Conservation (phyloP, 2,329 filamentous ascomycete species). For the Scedosporium boydii region DNA sequence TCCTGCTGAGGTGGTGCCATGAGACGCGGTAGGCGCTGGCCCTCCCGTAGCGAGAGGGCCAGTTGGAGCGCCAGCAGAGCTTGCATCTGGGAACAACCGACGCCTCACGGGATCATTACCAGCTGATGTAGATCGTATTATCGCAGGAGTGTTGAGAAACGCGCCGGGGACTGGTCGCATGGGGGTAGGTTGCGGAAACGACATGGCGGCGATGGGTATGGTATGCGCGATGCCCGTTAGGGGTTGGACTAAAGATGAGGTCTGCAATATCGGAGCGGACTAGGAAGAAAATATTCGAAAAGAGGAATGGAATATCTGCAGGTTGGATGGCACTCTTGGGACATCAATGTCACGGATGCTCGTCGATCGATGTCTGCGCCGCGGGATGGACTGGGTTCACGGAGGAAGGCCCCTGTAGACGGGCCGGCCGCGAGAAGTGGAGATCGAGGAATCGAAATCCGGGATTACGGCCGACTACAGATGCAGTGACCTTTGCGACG, state of each 20-base stretch:
- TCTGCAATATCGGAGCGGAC: not conserved
- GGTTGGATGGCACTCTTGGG: not conserved
- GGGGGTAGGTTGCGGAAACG: conserved; percentile 51
- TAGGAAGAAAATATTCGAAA: not conserved
- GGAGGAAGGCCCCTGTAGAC: not conserved
- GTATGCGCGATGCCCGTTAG: not conserved
- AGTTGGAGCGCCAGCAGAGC: not conserved
- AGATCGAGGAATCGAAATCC: not conserved
- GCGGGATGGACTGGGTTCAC: not conserved
- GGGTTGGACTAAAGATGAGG: not conserved
- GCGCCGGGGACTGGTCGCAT: conserved; percentile 66
- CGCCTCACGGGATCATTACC: conserved; percentile 38
- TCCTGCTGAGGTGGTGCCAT: conserved; percentile 5
- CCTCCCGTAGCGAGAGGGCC: conserved; percentile 7
- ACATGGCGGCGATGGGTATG: conserved; percentile 30
- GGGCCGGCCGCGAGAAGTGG: not conserved
- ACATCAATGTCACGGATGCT: not conserved
- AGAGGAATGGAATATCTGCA: not conserved
- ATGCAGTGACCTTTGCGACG: not conserved
- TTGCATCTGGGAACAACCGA: conserved; percentile 35
- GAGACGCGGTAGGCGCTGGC: conserved; percentile 11
- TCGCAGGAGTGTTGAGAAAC: conserved; percentile 66
- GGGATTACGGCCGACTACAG: not conserved
- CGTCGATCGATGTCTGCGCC: not conserved
- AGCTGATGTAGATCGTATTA: conserved; percentile 37